A percentile compares a stretch with the other conserved stretches of the same genome.
Conservation (phyloP, 2,329 filamentous ascomycete species). For the Lachnellula arida region DNA sequence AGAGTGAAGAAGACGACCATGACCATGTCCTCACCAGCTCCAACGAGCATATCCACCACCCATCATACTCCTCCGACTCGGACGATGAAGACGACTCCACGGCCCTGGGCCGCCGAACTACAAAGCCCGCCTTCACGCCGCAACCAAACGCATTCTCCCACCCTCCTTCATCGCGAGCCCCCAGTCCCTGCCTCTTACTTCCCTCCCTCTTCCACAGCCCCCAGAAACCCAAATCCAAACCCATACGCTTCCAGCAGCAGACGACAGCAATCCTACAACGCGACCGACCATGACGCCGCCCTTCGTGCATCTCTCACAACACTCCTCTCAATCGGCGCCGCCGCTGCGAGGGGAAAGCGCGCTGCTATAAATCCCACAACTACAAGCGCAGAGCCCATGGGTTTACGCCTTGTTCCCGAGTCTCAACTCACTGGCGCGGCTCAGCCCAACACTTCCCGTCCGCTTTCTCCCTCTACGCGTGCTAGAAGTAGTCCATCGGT, state of each 20-base stretch:
- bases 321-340: conserved; percentile 88
- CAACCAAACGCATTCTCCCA: conserved; percentile 92
- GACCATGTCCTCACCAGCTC: conserved; percentile 62
- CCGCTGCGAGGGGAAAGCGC: conserved; percentile 77
- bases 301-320: conserved; percentile 92
- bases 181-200: conserved; percentile 35
- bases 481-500: conserved; percentile 22
- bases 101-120: conserved; percentile 57
- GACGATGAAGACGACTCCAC: conserved; percentile 61
- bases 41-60: conserved; percentile 44
- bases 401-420: conserved; percentile 56
- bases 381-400: conserved; percentile 37
- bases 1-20: conserved; percentile 54
- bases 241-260: conserved; percentile 35
- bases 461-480: conserved; percentile 22
- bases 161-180: conserved; percentile 52
- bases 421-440: conserved; percentile 47
- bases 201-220: conserved; percentile 27
- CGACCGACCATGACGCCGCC: conserved; percentile 88
- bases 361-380: conserved; percentile 24
- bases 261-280: conserved; percentile 50
- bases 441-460: conserved; percentile 26
- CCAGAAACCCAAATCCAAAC: conserved; percentile 33
- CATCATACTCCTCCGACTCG: conserved; percentile 10
- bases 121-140: conserved; percentile 61